Base-by-base conservation (phyloP, 2,329 filamentous ascomycete genomes). In the Mycocentrospora acerina region DNA sequence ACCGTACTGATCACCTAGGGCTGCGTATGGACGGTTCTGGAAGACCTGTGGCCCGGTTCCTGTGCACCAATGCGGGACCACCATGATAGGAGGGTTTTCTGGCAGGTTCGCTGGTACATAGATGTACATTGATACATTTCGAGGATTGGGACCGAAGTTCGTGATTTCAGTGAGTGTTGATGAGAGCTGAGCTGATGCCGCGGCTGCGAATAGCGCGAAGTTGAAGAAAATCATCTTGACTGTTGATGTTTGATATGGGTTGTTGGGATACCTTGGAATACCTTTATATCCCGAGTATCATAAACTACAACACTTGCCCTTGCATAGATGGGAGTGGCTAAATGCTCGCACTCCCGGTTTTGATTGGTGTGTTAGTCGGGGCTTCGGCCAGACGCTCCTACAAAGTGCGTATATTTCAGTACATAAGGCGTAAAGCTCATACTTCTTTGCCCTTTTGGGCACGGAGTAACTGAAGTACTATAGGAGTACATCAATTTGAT, bases 61-160 rank as follows among this genome's bases (percentile, higher is more conserved):
- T 32, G 59, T 55, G 42, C 60, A 66, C 62, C 60, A 64, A 32
- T 66, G 61, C 7, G 60, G 62, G 5, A 57, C 48, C 8, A 64
- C 60, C 2, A 64, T 47, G 12, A 66, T 59, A 7, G 61, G 56
- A 13, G 60, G 51, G 13, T 60, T 60, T 10, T 53, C 30, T 5
- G 50, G 40, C 2, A 66, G 54, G 13, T 49, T 57, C 4, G 58
- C 51, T 8, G 61, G 62, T 2, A 63, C 60, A 36, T 64, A 66
- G 22, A 64, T 60, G 46, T 57, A 64, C 34, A 62, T 52, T 3
- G 51, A 51, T 2, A 66, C 59, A 42, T 64, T 64, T 4, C 56
- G 53, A 8, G 62, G 61, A 24, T 66, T 65, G 2, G 59, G 57
- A 3, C 62, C 60, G 22, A 64, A 65, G 29, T 56, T 35, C 24